A percentile compares a stretch with the other conserved stretches of the same genome.
These are phyloP conservation scores for Cyclotella baltica DNA, from an alignment of 108 stramenopile species.

Conservation along the genomic window DNA sequence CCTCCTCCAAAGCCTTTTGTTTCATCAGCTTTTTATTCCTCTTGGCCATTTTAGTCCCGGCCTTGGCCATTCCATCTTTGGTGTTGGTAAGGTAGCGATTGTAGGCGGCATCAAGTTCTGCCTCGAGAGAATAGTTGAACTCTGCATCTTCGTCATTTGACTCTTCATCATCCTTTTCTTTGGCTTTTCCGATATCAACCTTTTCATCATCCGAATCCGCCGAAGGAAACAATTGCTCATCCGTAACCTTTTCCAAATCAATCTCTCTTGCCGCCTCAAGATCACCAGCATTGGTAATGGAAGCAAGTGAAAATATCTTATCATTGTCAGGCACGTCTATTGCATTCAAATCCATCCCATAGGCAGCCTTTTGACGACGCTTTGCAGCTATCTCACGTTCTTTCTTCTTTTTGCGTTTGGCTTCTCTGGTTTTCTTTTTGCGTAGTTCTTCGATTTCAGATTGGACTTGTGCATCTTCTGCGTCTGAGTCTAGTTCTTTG, in stretches of 20 bases:
- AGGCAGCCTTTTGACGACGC: slow-evolving; percentile 80
- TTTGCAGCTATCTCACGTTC: slow-evolving; percentile 86
- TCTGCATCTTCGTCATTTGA: slow-evolving; percentile 58
- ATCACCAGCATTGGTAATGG: slow-evolving; percentile 71
- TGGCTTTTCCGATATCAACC: slow-evolving; percentile 46
- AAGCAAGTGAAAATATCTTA: slow-evolving; percentile 80
- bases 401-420: slow-evolving; percentile 91
- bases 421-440: slow-evolving; percentile 71
- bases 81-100: slow-evolving; percentile 81
- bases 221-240: slow-evolving; percentile 63
- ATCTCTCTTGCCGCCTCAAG: slow-evolving; percentile 80
- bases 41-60: slow-evolving; percentile 84
- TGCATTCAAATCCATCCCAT: slow-evolving; percentile 90
- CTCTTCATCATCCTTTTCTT: slow-evolving; percentile 53
- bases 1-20: slow-evolving; percentile 82
- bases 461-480: slow-evolving; percentile 86
- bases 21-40: slow-evolving; percentile 82
- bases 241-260: slow-evolving; percentile 78
- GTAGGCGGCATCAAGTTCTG: slow-evolving; percentile 89
- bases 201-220: slow-evolving; percentile 59
- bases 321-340: slow-evolving; percentile 89
- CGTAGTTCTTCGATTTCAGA: slow-evolving; percentile 77
- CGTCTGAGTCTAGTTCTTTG: slow-evolving; percentile 72
- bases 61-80: slow-evolving; percentile 77
- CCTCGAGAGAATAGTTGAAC: slow-evolving; percentile 70